A percentile compares a stretch with the other conserved stretches of the same genome.
Evolutionary conservation across 352 stramenopile species (phyloP).

Genomic region (Plasmopara muralis): DNA sequence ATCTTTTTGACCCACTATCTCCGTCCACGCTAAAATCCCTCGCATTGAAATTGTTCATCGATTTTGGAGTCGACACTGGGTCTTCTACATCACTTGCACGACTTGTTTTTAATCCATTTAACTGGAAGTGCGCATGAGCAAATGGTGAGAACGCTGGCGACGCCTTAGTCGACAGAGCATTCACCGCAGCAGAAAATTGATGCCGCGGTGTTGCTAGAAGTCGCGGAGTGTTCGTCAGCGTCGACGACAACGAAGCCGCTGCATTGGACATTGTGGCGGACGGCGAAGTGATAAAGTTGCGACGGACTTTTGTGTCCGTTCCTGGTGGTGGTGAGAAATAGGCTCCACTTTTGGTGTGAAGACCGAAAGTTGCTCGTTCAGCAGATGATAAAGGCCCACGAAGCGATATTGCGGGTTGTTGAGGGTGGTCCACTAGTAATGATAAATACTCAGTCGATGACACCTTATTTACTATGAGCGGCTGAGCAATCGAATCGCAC

Average conservation of each 20-base stretch:
- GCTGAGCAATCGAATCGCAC: conserved; percentile 41
- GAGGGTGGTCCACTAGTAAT: conserved; percentile 30
- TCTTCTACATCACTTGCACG: conserved; percentile 13
- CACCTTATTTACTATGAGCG: conserved; percentile 5
- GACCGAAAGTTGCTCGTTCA: conserved; percentile 20
- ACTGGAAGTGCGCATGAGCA: conserved; percentile 22
- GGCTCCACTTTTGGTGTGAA: conserved; percentile 46
- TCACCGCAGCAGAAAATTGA: conserved; percentile 72
- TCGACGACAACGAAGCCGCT: conserved; percentile 61
- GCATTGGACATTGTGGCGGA: conserved; percentile 67
- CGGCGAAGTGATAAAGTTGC: conserved; percentile 58
- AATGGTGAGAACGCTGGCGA: conserved; percentile 61
- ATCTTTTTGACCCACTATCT: conserved; percentile 8
- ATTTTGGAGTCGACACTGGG: conserved; percentile 1
- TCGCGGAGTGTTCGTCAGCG: conserved; percentile 64
- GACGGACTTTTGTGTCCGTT: conserved; percentile 58
- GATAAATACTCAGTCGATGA: background rate
- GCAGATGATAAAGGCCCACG: conserved; percentile 12
- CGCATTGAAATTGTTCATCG: conserved; percentile 7
- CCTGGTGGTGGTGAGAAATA: conserved; percentile 61
- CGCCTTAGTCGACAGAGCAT: conserved; percentile 66
- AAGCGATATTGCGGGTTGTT: conserved; percentile 26
- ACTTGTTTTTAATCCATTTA: conserved; percentile 15
- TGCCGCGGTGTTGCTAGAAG: conserved; percentile 63
- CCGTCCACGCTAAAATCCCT: conserved; percentile 13